These are phyloP conservation scores for Pelargonium citronellum DNA, from an alignment of 441 rosid species.

Conservation along the genomic window DNA sequence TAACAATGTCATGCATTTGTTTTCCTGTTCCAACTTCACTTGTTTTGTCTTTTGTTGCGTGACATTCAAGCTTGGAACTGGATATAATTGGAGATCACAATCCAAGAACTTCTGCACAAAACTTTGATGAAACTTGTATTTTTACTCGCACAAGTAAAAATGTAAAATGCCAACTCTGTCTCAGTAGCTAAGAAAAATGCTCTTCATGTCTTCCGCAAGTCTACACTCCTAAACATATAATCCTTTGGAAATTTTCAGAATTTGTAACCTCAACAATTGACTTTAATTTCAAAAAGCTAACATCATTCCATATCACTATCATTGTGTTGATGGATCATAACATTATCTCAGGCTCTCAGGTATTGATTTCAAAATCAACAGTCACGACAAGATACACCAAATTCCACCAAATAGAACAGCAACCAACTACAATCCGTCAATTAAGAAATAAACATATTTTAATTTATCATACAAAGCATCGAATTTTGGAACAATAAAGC, in stretches of 20 bases:
- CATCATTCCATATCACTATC: neutral
- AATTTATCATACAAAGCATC: too few relatives aligned
- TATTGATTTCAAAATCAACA: neutral
- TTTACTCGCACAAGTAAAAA: too few relatives aligned
- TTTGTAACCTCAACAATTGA: neutral
- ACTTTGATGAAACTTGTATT: neutral
- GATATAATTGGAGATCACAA: neutral
- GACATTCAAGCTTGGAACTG: neutral
- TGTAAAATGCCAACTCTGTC: neutral
- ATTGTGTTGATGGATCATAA: neutral
- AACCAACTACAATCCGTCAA: too few relatives aligned
- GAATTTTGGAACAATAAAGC: too few relatives aligned
- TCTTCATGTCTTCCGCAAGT: neutral
- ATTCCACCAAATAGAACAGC: neutral
- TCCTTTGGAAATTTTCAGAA: neutral
- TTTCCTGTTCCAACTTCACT: neutral
- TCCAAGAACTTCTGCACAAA: neutral
- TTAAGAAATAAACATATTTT: too few relatives aligned
- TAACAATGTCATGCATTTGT: neutral
- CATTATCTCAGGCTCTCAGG: too few relatives aligned
- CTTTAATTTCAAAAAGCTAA: neutral
- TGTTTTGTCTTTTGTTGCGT: neutral
- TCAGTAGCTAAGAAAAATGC: neutral
- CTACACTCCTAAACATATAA: constrained; percentile 1
- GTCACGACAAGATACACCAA: neutral